These are phyloP conservation scores for Fusarium citri DNA, from an alignment of 2,329 filamentous ascomycete genomes.

Conservation along the genomic window DNA sequence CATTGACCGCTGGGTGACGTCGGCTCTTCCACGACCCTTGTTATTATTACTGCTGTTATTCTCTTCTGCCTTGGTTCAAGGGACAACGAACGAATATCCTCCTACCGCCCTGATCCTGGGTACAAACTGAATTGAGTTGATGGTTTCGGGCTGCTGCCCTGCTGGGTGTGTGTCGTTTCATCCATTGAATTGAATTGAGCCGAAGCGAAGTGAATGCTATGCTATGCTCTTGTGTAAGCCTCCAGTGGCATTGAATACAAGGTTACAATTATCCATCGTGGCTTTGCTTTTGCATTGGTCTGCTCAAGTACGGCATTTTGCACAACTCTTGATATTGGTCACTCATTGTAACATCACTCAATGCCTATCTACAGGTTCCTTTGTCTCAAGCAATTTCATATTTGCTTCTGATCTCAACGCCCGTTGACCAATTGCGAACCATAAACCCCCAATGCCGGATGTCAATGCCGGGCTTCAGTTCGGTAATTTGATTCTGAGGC, in stretches of 20 bases:
- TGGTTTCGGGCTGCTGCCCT: conserved; percentile 26
- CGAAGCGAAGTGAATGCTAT: neutral
- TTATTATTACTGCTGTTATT: neutral
- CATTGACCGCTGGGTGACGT: conserved; percentile 32
- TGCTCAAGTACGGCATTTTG: conserved; percentile 25
- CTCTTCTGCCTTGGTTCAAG: conserved; percentile 13
- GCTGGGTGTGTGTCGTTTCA: conserved; percentile 3
- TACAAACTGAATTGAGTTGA: neutral
- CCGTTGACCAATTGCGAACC: conserved; percentile 4
- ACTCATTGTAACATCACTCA: neutral
- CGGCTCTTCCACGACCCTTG: conserved; percentile 2
- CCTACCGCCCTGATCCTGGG: conserved; percentile 2
- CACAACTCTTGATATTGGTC: conserved; percentile 28
- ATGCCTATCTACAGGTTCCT: neutral
- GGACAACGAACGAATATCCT: neutral
- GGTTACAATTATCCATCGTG: conserved; percentile 23
- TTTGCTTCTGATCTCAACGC: conserved; percentile 9
- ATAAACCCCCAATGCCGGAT: neutral
- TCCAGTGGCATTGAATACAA: neutral
- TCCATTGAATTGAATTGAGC: neutral
- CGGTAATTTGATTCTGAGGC: conserved; percentile 19
- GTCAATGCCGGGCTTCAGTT: conserved; percentile 9
- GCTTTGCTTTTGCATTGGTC: conserved; percentile 17
- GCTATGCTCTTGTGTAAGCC: conserved; percentile 4
- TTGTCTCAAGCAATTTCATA: conserved; percentile 12